These are phyloP conservation scores for Ceratopteris richardii DNA, from an alignment of 75 land plant species.

Conservation along the genomic window DNA sequence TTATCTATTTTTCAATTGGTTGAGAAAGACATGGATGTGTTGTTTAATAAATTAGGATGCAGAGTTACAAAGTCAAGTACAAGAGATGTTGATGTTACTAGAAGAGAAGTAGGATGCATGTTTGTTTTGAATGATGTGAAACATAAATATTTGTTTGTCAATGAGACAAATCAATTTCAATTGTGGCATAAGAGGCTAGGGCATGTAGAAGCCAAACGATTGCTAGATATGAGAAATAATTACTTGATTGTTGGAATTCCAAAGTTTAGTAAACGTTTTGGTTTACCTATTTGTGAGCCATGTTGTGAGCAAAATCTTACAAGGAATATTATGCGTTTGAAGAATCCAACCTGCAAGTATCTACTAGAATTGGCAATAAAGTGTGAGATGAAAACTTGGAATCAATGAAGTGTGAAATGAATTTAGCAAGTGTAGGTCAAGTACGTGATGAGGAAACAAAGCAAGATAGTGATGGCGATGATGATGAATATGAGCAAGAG, in stretches of 20 bases:
- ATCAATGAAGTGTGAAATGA: too few relatives aligned
- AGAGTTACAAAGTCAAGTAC: not conserved
- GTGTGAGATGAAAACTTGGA: too few relatives aligned
- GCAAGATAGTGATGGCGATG: too few relatives aligned
- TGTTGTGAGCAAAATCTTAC: not conserved
- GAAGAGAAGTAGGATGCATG: not conserved
- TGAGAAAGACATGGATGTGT: slow-evolving; percentile 1
- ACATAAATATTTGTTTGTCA: not conserved
- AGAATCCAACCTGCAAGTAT: not conserved
- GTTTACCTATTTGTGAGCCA: not conserved
- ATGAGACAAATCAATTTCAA: not conserved
- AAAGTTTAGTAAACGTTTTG: not conserved
- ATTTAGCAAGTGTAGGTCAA: too few relatives aligned
- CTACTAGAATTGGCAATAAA: slow-evolving; percentile 5
- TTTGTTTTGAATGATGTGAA: slow-evolving; percentile 1
- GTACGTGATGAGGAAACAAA: too few relatives aligned
- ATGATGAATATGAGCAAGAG: too few relatives aligned
- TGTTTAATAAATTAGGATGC: not conserved
- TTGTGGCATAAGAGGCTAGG: slow-evolving; percentile 1
- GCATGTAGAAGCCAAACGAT: not conserved
- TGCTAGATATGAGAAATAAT: not conserved
- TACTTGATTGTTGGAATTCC: not conserved
- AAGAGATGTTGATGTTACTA: not conserved
- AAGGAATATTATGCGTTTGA: not conserved
- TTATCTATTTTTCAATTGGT: not conserved